These are phyloP conservation scores for Capillidium rhysosporum DNA, from an alignment of 371 early-diverging fungal species.

Conservation along the genomic window DNA sequence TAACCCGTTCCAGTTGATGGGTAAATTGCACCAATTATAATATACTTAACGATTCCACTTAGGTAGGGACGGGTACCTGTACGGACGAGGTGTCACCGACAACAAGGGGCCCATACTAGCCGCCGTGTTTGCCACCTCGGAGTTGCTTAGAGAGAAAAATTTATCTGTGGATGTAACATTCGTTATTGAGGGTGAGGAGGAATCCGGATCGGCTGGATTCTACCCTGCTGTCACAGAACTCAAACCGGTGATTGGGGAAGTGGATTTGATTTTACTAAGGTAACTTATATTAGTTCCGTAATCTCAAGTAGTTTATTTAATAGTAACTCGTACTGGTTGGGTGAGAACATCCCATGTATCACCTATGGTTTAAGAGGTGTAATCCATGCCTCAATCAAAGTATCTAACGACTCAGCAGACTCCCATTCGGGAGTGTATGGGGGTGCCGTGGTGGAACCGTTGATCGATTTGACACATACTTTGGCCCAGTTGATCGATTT, in stretches of 20 bases:
- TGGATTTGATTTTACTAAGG: slow-evolving; percentile 51
- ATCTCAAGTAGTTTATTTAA: not conserved
- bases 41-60: slow-evolving; percentile 3
- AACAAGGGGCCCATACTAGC: slow-evolving; percentile 73
- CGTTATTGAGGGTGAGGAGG: slow-evolving; percentile 71
- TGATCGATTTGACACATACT: slow-evolving; percentile 49
- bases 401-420: slow-evolving; percentile 35
- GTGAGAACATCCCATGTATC: slow-evolving; percentile 85
- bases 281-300: slow-evolving; percentile 6
- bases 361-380: slow-evolving; percentile 91
- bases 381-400: slow-evolving; percentile 41
- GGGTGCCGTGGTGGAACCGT: slow-evolving; percentile 60
- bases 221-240: slow-evolving; percentile 32
- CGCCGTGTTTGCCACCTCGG: slow-evolving; percentile 52
- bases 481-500: slow-evolving; percentile 28
- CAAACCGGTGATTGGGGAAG: slow-evolving; percentile 32
- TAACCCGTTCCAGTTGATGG: slow-evolving; percentile 18
- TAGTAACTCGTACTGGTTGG: slow-evolving; percentile 66
- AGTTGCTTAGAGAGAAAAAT: slow-evolving; percentile 31
- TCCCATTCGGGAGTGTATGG: slow-evolving; percentile 72
- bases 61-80: slow-evolving; percentile 49
- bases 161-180: slow-evolving; percentile 53
- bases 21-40: not conserved
- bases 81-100: slow-evolving; percentile 62
- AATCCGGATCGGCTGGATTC: slow-evolving; percentile 52